These are phyloP conservation scores for Kuraishia hungarica DNA, from an alignment of 805 yeast genomes.

Conservation along the genomic window DNA sequence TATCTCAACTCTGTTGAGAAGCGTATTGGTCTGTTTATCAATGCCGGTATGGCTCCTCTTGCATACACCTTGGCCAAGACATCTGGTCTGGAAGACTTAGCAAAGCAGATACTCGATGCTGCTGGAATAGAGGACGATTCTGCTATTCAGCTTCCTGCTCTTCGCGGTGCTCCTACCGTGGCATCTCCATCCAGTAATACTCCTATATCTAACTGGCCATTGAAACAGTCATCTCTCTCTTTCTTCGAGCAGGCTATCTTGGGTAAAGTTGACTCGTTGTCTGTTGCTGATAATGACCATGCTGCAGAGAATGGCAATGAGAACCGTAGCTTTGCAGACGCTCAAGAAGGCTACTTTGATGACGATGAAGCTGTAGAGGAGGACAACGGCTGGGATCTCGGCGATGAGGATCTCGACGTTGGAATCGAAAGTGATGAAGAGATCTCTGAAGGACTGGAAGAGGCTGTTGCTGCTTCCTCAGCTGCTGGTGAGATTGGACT, in stretches of 20 bases:
- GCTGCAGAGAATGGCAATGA: constrained; percentile 23
- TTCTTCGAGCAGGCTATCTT: constrained; percentile 79
- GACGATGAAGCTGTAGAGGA: constrained; percentile 45
- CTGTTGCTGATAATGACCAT: constrained; percentile 23
- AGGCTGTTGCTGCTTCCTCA: constrained; percentile 42
- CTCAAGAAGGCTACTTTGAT: constrained; percentile 31
- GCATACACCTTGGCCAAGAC: constrained; percentile 92
- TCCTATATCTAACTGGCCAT: constrained; percentile 64
- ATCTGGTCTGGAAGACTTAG: constrained; percentile 71
- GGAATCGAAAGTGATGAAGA: constrained; percentile 38
- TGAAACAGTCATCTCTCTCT: constrained; percentile 61
- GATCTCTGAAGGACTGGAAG: constrained; percentile 23
- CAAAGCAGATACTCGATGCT: constrained; percentile 60
- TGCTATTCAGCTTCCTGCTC: constrained; percentile 58
- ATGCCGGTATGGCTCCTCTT: constrained; percentile 76
- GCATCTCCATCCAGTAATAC: constrained; percentile 41
- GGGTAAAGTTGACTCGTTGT: constrained; percentile 66
- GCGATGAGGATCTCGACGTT: constrained; percentile 70
- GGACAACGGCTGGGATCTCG: constrained; percentile 75
- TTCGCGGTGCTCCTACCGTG: constrained; percentile 30
- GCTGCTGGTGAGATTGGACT: constrained; percentile 52
- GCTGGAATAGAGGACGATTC: constrained; percentile 50
- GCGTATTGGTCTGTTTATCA: constrained; percentile 64
- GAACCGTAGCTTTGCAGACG: constrained; percentile 11
- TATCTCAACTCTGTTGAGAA: constrained; percentile 68